phyloP scores from a whole-genome alignment of 495 filamentous ascomycete genomes.

The Bathelium albidoporum region DNA sequence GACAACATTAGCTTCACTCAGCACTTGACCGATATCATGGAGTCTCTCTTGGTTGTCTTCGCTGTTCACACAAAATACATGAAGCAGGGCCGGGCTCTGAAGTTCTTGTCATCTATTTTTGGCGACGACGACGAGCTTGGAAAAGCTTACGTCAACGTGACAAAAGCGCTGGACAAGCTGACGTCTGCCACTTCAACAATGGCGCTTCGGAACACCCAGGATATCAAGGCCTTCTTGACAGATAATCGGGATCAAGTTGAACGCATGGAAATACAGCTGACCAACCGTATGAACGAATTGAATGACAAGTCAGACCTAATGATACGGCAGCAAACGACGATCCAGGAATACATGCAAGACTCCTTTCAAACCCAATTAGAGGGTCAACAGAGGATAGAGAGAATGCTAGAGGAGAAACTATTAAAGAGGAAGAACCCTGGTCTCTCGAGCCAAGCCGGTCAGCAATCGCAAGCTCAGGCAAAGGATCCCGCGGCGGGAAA shows the following conservation, averaged over 20 bases:
- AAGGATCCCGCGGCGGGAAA: neutral
- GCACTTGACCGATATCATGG: conserved; percentile 1
- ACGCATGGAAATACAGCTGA: neutral
- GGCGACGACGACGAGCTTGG: neutral
- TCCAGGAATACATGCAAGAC: neutral
- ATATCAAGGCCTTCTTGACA: conserved; percentile 1
- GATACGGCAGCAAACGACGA: neutral
- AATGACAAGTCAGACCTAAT: neutral
- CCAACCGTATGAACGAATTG: neutral
- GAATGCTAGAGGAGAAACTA: neutral
- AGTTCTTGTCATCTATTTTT: conserved; percentile 1
- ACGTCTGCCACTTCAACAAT: conserved; percentile 1
- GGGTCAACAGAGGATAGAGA: neutral
- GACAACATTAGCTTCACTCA: neutral
- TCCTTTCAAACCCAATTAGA: neutral
- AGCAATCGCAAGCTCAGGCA: neutral
- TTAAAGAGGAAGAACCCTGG: neutral
- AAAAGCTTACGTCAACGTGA: neutral
- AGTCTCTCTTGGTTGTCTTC: neutral
- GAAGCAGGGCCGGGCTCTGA: neutral
- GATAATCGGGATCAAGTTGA: neutral
- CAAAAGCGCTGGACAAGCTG: neutral
- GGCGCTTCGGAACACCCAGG: conserved; percentile 1
- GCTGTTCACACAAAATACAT: conserved; percentile 3
- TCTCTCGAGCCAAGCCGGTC: neutral